Base-by-base conservation (phyloP, 805 yeast genomes). In the Torulaspora delbrueckii region DNA sequence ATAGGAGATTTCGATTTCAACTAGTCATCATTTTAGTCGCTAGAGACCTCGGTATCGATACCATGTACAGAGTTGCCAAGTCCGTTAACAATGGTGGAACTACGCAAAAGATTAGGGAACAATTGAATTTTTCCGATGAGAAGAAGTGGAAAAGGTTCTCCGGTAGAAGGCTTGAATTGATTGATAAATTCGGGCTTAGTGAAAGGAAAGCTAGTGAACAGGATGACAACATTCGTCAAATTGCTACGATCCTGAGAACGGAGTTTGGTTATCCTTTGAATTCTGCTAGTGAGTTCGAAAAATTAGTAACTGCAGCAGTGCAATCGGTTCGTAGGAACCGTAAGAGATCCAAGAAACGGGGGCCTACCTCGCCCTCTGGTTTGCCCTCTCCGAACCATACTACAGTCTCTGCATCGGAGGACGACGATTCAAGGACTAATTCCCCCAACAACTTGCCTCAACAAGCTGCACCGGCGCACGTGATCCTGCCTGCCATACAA, bases 281-380 rank as follows among this genome's bases (percentile, higher is more conserved):
- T 5, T 73, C 79, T 10, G 67, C 80, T 23, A 65, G 71, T 1
- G 98, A 93, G 53, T 91, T 91, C 62, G 96, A 89, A 64, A 86
- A 84, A 62, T 73, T 91, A 28, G 97, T 93, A 0, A 72, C 96
- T 30, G 95, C 96, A 8, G 98, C 96, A 1, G 83, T 91, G 23
- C 99, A 91, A 66, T 83, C 95, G 42, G 97, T 86, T 1, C 71
- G 98, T 51, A 72, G 99, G 53, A 91, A 91, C 63, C 74, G 96
- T 48, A 86, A 84, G 59, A 66, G 96, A 52, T 77, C 79, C 6
- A 70, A 71, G 49, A 75, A 73, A 55, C 60, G 61, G 23, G 18
- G 30, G 13, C 44, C 48, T 14, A 42, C 25, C 9, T 35, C 40
- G 2, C 37, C 43, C 8, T 35, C 44, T 19, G 42, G 42, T 8